Evolutionary conservation across 2,329 filamentous ascomycete genomes (phyloP).

Genomic region (Coniochaeta sp.): DNA sequence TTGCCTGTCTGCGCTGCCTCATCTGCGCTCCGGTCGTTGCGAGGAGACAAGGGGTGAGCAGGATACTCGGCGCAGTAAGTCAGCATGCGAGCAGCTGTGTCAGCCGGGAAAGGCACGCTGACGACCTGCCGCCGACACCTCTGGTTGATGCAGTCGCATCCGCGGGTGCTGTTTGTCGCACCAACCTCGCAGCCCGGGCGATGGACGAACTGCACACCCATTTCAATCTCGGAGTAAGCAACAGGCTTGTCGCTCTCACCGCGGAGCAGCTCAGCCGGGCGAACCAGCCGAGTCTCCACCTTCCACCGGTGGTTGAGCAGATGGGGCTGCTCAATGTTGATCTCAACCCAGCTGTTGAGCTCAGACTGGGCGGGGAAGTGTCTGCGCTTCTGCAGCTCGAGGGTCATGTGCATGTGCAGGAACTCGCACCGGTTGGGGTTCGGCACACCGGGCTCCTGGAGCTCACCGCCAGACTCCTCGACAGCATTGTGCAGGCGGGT

Average conservation of each 20-base stretch:
- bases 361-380: slow-evolving; percentile 54
- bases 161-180: slow-evolving; percentile 18
- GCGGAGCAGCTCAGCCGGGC: slow-evolving; percentile 47
- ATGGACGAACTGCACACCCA: slow-evolving; percentile 41
- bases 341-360: slow-evolving; percentile 51
- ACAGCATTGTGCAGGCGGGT: slow-evolving; percentile 41
- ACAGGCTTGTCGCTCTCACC: slow-evolving; percentile 26
- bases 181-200: slow-evolving; percentile 43
- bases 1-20: slow-evolving; percentile 12
- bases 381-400: slow-evolving; percentile 50
- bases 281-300: slow-evolving; percentile 50
- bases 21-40: slow-evolving; percentile 15
- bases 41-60: slow-evolving; percentile 24
- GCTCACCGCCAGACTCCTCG: slow-evolving; percentile 31
- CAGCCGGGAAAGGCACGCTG: slow-evolving; percentile 50
- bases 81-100: slow-evolving; percentile 51
- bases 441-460: slow-evolving; percentile 36
- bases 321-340: slow-evolving; percentile 46
- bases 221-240: slow-evolving; percentile 35
- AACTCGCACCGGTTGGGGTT: slow-evolving; percentile 49
- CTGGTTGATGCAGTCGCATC: slow-evolving; percentile 43
- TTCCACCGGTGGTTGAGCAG: slow-evolving; percentile 54
- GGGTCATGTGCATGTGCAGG: slow-evolving; percentile 55
- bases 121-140: slow-evolving; percentile 37
- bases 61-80: slow-evolving; percentile 49